phyloP scores from a whole-genome alignment of 768 basidiomycete species.

The Tulasnella sp. region DNA sequence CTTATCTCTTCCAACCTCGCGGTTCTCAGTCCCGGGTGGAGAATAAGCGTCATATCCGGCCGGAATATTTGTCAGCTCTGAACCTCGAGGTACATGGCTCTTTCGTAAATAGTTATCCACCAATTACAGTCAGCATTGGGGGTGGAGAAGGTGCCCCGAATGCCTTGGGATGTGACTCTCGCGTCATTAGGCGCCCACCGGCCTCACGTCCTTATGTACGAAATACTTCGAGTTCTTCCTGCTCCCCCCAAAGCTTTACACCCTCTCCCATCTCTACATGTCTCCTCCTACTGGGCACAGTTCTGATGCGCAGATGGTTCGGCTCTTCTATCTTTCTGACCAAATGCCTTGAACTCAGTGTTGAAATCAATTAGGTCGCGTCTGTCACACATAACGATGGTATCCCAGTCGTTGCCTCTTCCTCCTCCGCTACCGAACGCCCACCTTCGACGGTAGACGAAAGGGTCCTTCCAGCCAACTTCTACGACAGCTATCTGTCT shows the following conservation, averaged over 20 bases:
- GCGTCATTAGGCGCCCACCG: not conserved
- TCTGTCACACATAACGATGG: not conserved
- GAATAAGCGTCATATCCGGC: slow-evolving; percentile 5
- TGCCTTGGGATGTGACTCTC: not conserved
- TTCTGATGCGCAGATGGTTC: not conserved
- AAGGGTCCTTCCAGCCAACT: not conserved
- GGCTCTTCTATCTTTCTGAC: not conserved
- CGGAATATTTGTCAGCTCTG: not conserved
- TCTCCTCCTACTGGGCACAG: not conserved
- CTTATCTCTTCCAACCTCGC: not conserved
- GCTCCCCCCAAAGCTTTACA: not conserved
- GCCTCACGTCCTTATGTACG: not conserved
- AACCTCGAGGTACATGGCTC: not conserved
- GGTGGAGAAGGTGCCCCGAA: not conserved
- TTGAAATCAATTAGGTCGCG: not conserved
- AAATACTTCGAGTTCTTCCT: not conserved
- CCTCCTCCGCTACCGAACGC: not conserved
- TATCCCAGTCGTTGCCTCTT: not conserved
- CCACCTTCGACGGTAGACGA: not conserved
- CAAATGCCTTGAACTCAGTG: not conserved
- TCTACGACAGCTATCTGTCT: slow-evolving; percentile 10
- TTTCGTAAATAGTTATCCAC: slow-evolving; percentile 1
- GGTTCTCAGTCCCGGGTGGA: not conserved
- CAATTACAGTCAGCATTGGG: not conserved
- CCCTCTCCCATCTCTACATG: not conserved